phyloP scores from a whole-genome alignment of 2,329 filamentous ascomycete genomes.

The Colletotrichum chrysophilum region DNA sequence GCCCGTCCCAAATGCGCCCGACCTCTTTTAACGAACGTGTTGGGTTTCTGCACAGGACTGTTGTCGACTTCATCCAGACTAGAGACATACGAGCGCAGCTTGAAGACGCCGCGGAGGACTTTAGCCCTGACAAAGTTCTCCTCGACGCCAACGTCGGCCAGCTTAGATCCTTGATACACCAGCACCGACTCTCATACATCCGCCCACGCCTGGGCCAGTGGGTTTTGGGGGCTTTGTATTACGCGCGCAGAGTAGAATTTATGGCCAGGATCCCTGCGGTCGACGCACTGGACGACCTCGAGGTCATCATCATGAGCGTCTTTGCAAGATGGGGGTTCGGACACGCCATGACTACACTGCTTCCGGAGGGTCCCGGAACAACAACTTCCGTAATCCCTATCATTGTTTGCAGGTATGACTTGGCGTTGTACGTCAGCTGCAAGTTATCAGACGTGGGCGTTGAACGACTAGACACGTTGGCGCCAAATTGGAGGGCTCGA shows the following conservation, averaged over 20 bases:
- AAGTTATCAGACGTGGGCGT: no score
- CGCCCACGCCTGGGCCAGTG: background rate
- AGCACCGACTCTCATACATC: background rate
- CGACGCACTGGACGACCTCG: background rate
- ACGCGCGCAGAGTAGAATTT: background rate
- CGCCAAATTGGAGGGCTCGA: no score
- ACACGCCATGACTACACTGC: no score
- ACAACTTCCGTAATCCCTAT: no score
- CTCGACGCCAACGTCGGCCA: background rate
- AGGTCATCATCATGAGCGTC: background rate
- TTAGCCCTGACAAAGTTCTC: background rate
- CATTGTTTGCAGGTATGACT: no score
- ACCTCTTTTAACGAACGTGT: background rate
- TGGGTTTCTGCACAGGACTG: background rate
- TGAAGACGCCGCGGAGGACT: background rate
- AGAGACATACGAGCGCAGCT: background rate
- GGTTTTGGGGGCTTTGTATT: background rate
- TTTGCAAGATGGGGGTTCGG: background rate
- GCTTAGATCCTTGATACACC: background rate
- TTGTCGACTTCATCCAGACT: background rate
- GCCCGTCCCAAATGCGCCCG: background rate
- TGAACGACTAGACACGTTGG: no score
- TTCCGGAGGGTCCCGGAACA: no score
- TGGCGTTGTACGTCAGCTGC: no score
- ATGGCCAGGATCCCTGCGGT: fast-evolving